Evolutionary conservation across 805 yeast genomes (phyloP).

Genomic region (Yamadazyma sp.): DNA sequence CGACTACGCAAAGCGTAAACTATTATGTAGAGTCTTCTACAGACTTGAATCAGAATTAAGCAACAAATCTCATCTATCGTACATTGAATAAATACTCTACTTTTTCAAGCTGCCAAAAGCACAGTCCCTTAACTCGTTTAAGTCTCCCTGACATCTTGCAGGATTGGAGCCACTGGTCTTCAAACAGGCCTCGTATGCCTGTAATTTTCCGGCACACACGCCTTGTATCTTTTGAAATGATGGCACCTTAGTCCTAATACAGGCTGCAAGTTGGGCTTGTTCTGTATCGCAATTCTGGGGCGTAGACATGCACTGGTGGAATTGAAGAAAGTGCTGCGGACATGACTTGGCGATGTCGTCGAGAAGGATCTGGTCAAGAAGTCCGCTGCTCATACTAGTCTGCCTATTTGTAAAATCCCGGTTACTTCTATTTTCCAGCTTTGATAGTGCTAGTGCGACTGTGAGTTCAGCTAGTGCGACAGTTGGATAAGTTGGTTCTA

Average conservation of each 20-base stretch:
- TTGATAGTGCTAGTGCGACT: conserved; percentile 1
- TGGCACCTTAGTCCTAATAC: conserved; percentile 68
- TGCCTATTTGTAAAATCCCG: too few relatives aligned
- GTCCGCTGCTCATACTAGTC: conserved; percentile 15
- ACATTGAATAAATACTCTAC: conserved; percentile 3
- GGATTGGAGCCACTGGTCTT: conserved; percentile 44
- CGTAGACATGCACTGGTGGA: conserved; percentile 68
- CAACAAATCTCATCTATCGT: too few relatives aligned
- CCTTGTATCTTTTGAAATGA: conserved; percentile 67
- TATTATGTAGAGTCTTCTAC: too few relatives aligned
- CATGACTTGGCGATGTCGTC: conserved; percentile 78
- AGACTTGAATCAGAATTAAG: too few relatives aligned
- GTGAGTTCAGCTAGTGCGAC: neutral
- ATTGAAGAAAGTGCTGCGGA: conserved; percentile 68
- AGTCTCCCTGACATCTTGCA: conserved; percentile 51
- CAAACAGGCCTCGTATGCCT: conserved; percentile 67
- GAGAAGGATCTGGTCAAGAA: conserved; percentile 69
- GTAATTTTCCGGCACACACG: conserved; percentile 57
- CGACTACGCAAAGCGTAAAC: too few relatives aligned
- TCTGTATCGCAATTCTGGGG: conserved; percentile 56
- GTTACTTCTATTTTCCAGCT: too few relatives aligned
- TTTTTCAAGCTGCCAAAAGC: conserved; percentile 43
- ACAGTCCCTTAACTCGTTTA: conserved; percentile 63
- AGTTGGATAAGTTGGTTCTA: too few relatives aligned
- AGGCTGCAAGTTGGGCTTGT: conserved; percentile 57